Evolutionary conservation across 2,329 filamentous ascomycete genomes (phyloP).

Genomic region (Ilyonectria destructans): DNA sequence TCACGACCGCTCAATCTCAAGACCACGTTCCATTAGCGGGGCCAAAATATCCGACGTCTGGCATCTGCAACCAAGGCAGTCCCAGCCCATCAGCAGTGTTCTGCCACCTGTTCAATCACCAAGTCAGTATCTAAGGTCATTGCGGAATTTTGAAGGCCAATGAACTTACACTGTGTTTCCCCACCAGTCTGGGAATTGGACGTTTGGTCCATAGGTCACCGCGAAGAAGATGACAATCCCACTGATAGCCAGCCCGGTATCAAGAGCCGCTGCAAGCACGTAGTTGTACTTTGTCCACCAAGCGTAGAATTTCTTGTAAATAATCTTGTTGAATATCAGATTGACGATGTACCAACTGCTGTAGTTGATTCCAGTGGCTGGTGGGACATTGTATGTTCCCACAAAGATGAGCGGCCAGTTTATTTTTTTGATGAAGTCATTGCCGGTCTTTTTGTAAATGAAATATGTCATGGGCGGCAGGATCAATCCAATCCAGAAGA

Average conservation of each 20-base stretch:
- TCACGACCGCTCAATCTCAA: not conserved
- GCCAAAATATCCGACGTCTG: conserved; percentile 22
- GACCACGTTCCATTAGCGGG: conserved; percentile 28
- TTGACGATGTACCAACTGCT: conserved; percentile 29
- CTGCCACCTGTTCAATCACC: conserved; percentile 16
- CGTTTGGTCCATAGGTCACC: conserved; percentile 26
- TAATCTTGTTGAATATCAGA: conserved; percentile 21
- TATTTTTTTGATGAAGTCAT: conserved; percentile 18
- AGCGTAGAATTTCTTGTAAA: conserved; percentile 18
- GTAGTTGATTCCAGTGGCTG: conserved; percentile 27
- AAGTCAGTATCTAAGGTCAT: not conserved
- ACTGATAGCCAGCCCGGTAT: conserved; percentile 25
- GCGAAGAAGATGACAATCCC: conserved; percentile 27
- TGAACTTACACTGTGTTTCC: conserved; percentile 29
- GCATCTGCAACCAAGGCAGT: conserved; percentile 20
- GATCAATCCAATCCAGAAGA: conserved; percentile 29
- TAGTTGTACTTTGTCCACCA: conserved; percentile 32
- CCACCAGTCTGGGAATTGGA: conserved; percentile 30
- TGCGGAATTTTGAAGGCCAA: not conserved
- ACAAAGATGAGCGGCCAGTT: conserved; percentile 29
- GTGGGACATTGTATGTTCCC: conserved; percentile 21
- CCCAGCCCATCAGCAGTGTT: conserved; percentile 25
- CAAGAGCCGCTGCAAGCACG: conserved; percentile 23
- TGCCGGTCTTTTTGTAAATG: conserved; percentile 22
- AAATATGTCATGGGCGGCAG: conserved; percentile 23